Evolutionary conservation across 345 rosid species (phyloP).

Genomic region (Iberis pinnata): DNA sequence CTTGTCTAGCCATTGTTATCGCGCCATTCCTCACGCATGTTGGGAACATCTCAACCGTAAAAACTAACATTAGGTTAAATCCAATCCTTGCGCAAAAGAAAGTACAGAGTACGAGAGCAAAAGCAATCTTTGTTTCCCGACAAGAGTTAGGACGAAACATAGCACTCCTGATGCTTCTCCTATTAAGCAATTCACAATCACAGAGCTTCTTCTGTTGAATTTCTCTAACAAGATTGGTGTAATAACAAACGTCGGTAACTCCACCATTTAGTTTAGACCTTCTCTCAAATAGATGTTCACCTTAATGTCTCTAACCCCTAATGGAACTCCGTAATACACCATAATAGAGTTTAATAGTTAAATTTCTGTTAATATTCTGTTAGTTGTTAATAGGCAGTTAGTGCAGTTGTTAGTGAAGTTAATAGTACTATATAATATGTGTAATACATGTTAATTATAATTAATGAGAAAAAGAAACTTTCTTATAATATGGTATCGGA

Average conservation of each 20-base stretch:
- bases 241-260: conserved; percentile 6
- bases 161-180: conserved; percentile 4
- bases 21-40: conserved; percentile 1
- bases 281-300: conserved; percentile 6
- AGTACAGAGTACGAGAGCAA: not conserved
- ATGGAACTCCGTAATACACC: conserved; percentile 8
- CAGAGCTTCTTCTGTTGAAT: conserved; percentile 10
- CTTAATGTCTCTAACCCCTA: conserved; percentile 1
- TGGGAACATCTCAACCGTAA: conserved; percentile 4
- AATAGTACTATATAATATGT: no score
- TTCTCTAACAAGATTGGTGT: conserved; percentile 6
- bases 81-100: conserved; percentile 3
- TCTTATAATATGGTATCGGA: no score
- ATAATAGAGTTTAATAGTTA: no score
- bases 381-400: no score
- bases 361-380: no score
- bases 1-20: not conserved
- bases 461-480: no score
- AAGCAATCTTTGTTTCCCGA: conserved; percentile 2
- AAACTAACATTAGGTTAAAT: conserved; percentile 1
- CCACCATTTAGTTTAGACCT: not conserved
- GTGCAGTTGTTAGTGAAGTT: no score
- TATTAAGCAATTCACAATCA: conserved; percentile 1
- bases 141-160: not conserved
- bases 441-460: no score